Evolutionary conservation across 1,284 basidiomycete species (phyloP).

Genomic region (Malassezia sympodialis): DNA sequence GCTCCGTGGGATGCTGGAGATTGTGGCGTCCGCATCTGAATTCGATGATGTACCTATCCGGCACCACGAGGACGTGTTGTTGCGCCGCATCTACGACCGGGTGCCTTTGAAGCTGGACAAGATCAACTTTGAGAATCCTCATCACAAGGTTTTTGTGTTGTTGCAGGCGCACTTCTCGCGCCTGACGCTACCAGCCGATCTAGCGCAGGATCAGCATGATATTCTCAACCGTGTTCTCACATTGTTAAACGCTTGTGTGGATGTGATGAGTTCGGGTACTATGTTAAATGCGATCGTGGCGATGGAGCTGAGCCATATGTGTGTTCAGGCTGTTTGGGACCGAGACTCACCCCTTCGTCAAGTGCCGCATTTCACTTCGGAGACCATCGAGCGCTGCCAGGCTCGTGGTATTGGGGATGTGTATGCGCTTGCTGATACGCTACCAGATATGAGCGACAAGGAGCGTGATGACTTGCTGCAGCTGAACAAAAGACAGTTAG

Average conservation of each 20-base stretch:
- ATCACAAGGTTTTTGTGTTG: conserved; percentile 95
- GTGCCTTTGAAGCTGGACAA: conserved; percentile 78
- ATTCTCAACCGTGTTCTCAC: conserved; percentile 84
- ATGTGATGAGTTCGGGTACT: conserved; percentile 93
- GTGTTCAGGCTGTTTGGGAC: conserved; percentile 96
- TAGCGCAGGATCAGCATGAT: conserved; percentile 76
- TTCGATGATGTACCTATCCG: conserved; percentile 91
- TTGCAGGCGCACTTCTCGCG: conserved; percentile 94
- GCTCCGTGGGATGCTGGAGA: conserved; percentile 88
- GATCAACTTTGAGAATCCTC: conserved; percentile 82
- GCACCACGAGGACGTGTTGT: conserved; percentile 51
- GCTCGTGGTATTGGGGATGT: conserved; percentile 37
- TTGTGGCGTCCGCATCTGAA: conserved; percentile 88
- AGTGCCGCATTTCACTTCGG: conserved; percentile 78
- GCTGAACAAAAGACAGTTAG: conserved; percentile 65
- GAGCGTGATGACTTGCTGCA: conserved; percentile 61
- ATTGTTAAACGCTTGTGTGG: conserved; percentile 61
- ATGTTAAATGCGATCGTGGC: conserved; percentile 88
- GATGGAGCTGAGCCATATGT: conserved; percentile 99
- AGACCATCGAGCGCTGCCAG: conserved; percentile 71
- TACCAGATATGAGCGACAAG: conserved; percentile 31
- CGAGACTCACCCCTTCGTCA: conserved; percentile 66
- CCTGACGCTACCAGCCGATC: conserved; percentile 77
- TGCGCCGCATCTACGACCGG: conserved; percentile 79
- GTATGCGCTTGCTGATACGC: conserved; percentile 32